Percentiles rank a stretch among this genome's conserved stretches.
phyloP scores from a whole-genome alignment of 768 basidiomycete species.

The Trametes sanguinea region DNA sequence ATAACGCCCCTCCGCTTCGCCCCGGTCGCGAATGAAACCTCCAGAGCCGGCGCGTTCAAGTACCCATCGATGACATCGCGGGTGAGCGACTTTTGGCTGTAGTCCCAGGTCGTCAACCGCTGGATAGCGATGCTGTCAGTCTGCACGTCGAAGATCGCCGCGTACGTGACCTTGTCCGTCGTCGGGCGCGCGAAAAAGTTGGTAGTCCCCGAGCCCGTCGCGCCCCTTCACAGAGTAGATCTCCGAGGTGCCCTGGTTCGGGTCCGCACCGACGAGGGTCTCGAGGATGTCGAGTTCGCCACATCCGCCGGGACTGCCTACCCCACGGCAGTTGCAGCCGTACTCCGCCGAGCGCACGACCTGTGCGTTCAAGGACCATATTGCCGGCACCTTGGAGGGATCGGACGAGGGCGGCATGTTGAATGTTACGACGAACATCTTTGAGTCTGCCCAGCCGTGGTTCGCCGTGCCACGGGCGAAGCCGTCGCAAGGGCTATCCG shows the following conservation, averaged over 20 bases:
- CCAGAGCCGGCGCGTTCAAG: constrained; percentile 27
- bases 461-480: constrained; percentile 35
- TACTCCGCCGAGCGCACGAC: constrained; percentile 34
- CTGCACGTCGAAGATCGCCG: constrained; percentile 31
- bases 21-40: constrained; percentile 21
- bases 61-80: constrained; percentile 30
- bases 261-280: constrained; percentile 26
- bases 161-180: constrained; percentile 22
- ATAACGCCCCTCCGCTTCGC: too few relatives aligned
- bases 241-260: constrained; percentile 31
- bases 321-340: constrained; percentile 37
- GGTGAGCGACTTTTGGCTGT: constrained; percentile 26
- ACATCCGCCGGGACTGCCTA: constrained; percentile 26
- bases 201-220: constrained; percentile 29
- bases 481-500: constrained; percentile 26
- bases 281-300: constrained; percentile 35
- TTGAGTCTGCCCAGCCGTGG: constrained; percentile 32
- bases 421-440: constrained; percentile 32
- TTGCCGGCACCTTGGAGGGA: constrained; percentile 27
- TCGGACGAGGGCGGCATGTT: constrained; percentile 30
- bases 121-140: constrained; percentile 31
- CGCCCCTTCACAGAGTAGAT: constrained; percentile 36
- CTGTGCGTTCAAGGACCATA: constrained; percentile 34
- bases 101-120: constrained; percentile 30
- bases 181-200: constrained; percentile 30